Conservation (phyloP, 176 grass and related monocot species). For the Metroxylon sagu region DNA sequence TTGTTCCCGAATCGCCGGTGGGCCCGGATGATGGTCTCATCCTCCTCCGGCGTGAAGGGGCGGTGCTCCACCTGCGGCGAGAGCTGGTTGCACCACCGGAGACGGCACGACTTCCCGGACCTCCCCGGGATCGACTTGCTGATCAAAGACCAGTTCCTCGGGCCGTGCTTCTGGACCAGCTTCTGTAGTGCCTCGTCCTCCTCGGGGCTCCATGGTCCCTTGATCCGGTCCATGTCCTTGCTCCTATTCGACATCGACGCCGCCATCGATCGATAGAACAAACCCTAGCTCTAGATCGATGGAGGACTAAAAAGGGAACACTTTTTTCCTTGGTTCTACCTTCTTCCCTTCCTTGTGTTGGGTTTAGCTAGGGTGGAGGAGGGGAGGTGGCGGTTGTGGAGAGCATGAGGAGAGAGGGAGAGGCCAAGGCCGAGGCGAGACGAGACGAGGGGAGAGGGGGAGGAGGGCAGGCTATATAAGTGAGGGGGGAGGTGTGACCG, state of each 20-base stretch:
- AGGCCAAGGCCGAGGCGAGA: too few species aligned
- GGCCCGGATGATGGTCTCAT: slow-evolving; percentile 78
- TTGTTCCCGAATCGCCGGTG: slow-evolving; percentile 74
- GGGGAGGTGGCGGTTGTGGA: too few species aligned
- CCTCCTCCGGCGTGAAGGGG: slow-evolving; percentile 73
- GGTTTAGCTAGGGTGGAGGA: too few species aligned
- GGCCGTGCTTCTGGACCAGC: slow-evolving; percentile 50
- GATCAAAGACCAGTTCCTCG: slow-evolving; percentile 89
- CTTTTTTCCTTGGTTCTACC: too few species aligned
- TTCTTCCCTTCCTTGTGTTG: too few species aligned
- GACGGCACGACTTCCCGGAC: slow-evolving; percentile 81
- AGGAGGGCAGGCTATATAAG: background rate
- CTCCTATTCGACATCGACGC: background rate
- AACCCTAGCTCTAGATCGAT: background rate
- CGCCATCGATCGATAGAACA: background rate
- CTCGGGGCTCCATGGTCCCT: slow-evolving; percentile 93
- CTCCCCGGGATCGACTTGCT: slow-evolving; percentile 69
- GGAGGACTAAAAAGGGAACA: too few species aligned
- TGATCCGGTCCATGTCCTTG: slow-evolving; percentile 34
- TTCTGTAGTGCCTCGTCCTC: slow-evolving; percentile 81
- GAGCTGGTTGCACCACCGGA: slow-evolving; percentile 94
- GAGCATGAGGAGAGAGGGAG: too few species aligned
- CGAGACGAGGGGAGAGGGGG: too few species aligned
- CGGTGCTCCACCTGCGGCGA: slow-evolving; percentile 91
- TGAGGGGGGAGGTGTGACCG: background rate